Evolutionary conservation across 768 basidiomycete genomes (phyloP).

Genomic region (Mycena indigotica): DNA sequence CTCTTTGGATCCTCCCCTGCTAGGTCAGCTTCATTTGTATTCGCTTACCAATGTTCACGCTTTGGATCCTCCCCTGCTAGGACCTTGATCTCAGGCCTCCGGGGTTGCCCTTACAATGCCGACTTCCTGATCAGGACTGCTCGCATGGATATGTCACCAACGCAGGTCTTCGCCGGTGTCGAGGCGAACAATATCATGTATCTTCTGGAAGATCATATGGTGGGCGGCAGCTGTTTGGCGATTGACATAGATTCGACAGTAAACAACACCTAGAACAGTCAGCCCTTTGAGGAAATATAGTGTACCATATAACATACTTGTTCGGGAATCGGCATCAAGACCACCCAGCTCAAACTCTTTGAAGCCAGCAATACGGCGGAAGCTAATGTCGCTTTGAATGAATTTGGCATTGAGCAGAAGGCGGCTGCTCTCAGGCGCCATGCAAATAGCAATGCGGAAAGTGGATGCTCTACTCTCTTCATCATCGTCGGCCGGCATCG

Average conservation of each 20-base stretch:
- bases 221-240: constrained; percentile 24
- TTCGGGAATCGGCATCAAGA: constrained; percentile 19
- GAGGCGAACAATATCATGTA: constrained; percentile 14
- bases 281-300: not conserved
- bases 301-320: constrained; percentile 19
- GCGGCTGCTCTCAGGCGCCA: constrained; percentile 23
- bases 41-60: no score
- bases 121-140: not conserved
- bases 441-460: constrained; percentile 29
- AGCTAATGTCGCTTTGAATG: constrained; percentile 26
- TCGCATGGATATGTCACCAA: constrained; percentile 23
- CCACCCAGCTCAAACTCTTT: constrained; percentile 31
- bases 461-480: not conserved
- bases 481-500: constrained; percentile 8
- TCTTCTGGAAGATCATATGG: constrained; percentile 8
- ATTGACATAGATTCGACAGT: constrained; percentile 13
- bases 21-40: no score
- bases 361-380: constrained; percentile 24
- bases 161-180: constrained; percentile 19
- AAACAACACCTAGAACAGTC: constrained; percentile 13
- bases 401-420: constrained; percentile 22
- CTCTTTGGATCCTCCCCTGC: no score
- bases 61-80: no score
- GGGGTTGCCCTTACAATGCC: no score
- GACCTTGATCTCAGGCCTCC: no score